Base-by-base conservation (phyloP, 2,329 filamentous ascomycete species). In the Penicillium freii region DNA sequence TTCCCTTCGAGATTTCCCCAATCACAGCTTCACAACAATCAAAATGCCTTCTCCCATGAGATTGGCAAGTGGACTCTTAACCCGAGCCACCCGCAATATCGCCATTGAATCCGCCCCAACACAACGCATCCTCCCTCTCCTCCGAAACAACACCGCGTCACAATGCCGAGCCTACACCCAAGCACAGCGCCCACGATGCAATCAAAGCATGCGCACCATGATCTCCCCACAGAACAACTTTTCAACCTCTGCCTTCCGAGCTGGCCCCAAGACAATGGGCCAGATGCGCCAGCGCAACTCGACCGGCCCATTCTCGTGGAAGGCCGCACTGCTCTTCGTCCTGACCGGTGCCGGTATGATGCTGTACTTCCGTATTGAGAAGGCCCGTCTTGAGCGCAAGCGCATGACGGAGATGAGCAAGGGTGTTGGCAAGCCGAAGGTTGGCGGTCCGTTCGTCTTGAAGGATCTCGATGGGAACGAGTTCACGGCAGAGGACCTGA, bases 331-430 rank as follows among this genome's bases (percentile, higher is more conserved):
- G 50, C 82, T 99, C 62, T 97, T 99, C 79, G 81, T 97, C 63
- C 72, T 83, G 46, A 89, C 92, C 2, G 92, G 90, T 66, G 87
- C 79, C 13, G 88, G 86, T 29, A 82, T 99, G 69, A 87, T 92
- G 59, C 85, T 90, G 77, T 99, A 97, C 75, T 97, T 99, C 77
- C 91, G 92, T 69, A 86, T 87, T 68, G 94, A 99, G 76, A 97
- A 97, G 81, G 86, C 86, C 67, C 88, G 94, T 69, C 88, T 99
- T 86, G 87, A 94, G 72, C 85, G 92, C 62, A 90, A 92, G 79
- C 84, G 92, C 56, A 85, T 97, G 66, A 92, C 92, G 8, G 92
- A 97, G 72, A 89, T 93, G 66, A 89, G 89, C 64, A 99, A 99
- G 79, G 92, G 93, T 11, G 87, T 97, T 6, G 94, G 94, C 1